Evolutionary conservation across 805 yeast species (phyloP).

Genomic region (Tetrapisispora namnaoensis): DNA sequence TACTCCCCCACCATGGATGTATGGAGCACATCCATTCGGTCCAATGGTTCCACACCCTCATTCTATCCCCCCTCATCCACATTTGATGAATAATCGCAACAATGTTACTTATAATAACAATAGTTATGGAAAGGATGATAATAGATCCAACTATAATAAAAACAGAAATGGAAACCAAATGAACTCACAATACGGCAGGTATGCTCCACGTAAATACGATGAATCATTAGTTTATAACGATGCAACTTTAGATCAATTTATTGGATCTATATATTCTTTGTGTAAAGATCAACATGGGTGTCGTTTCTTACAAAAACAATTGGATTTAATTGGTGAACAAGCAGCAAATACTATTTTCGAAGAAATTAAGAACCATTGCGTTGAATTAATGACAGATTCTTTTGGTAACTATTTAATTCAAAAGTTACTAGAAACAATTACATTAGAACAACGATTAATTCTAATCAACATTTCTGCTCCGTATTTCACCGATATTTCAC

Average conservation of each 20-base stretch:
- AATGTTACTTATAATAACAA: slow-evolving; percentile 2
- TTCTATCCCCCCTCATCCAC: slow-evolving; percentile 14
- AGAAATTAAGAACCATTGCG: slow-evolving; percentile 67
- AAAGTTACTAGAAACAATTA: slow-evolving; percentile 72
- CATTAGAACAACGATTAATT: slow-evolving; percentile 55
- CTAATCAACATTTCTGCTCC: slow-evolving; percentile 65
- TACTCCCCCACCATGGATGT: slow-evolving; percentile 29
- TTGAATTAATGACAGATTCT: slow-evolving; percentile 88
- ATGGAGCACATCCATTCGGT: slow-evolving; percentile 23
- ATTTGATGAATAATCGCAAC: slow-evolving; percentile 11
- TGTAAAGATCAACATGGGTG: slow-evolving; percentile 98
- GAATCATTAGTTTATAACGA: slow-evolving; percentile 63
- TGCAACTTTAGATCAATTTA: slow-evolving; percentile 57
- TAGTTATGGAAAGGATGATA: not conserved
- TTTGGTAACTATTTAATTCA: slow-evolving; percentile 96
- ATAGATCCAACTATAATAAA: slow-evolving; percentile 8
- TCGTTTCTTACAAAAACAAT: slow-evolving; percentile 78
- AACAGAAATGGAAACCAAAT: slow-evolving; percentile 6
- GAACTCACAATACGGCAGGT: slow-evolving; percentile 3
- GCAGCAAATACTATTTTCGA: slow-evolving; percentile 70
- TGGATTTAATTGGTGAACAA: slow-evolving; percentile 51
- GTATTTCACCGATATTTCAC: slow-evolving; percentile 67
- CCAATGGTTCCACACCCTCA: slow-evolving; percentile 23
- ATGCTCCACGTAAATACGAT: slow-evolving; percentile 31
- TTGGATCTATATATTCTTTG: slow-evolving; percentile 63